These are phyloP conservation scores for Carex cristatella DNA, from an alignment of 176 grass and related monocot species.

Conservation along the genomic window DNA sequence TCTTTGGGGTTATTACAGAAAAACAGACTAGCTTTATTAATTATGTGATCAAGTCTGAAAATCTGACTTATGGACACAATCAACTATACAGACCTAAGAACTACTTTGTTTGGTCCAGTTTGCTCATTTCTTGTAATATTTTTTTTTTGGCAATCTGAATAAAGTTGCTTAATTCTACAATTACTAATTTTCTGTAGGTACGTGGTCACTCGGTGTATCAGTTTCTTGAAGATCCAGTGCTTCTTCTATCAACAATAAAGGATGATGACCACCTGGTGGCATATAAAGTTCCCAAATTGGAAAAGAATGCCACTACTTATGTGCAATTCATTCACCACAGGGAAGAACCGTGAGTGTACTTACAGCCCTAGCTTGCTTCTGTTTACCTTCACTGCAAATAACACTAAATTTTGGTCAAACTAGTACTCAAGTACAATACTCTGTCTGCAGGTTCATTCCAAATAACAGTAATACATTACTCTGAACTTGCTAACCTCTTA, in stretches of 20 bases:
- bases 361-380: neutral
- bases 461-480: slow-evolving; percentile 2
- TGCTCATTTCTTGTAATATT: slow-evolving; percentile 13
- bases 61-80: neutral
- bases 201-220: slow-evolving; percentile 71
- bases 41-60: neutral
- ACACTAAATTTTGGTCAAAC: neutral
- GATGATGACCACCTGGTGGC: slow-evolving; percentile 84
- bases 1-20: neutral
- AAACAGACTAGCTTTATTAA: neutral
- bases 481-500: slow-evolving; percentile 23
- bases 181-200: slow-evolving; percentile 49
- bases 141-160: slow-evolving; percentile 25
- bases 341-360: slow-evolving; percentile 77
- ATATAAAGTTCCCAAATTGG: slow-evolving; percentile 79
- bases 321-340: slow-evolving; percentile 88
- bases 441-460: neutral
- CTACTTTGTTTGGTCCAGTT: neutral
- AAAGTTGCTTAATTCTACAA: slow-evolving; percentile 4
- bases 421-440: neutral
- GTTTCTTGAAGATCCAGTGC: slow-evolving; percentile 77
- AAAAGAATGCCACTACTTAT: slow-evolving; percentile 53
- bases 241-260: slow-evolving; percentile 73
- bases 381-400: slow-evolving; percentile 3
- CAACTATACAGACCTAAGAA: neutral